Evolutionary conservation across 2,329 filamentous ascomycete species (phyloP).

Genomic region (Penicillium freii): DNA sequence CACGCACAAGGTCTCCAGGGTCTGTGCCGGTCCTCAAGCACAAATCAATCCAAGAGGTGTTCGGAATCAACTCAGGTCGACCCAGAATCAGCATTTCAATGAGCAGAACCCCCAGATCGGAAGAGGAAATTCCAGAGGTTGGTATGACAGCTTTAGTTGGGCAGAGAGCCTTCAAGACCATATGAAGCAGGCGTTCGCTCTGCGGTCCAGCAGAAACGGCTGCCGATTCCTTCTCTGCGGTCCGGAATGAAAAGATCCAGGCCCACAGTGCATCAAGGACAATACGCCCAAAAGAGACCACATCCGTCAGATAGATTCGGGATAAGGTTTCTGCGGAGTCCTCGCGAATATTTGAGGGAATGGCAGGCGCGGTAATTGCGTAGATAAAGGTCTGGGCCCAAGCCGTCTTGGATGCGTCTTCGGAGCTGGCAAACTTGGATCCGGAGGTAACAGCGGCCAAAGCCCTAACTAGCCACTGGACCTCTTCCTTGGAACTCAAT

Average conservation of each 20-base stretch:
- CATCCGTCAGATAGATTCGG: constrained; percentile 60
- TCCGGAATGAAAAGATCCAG: constrained; percentile 68
- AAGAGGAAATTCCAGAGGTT: constrained; percentile 39
- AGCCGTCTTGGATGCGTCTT: constrained; percentile 54
- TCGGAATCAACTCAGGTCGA: constrained; percentile 72
- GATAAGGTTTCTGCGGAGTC: constrained; percentile 63
- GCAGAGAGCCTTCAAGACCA: constrained; percentile 50
- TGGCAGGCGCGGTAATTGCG: constrained; percentile 62
- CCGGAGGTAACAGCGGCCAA: constrained; percentile 61
- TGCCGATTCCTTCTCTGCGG: constrained; percentile 74
- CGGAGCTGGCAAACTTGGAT: constrained; percentile 51
- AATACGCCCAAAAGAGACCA: constrained; percentile 58
- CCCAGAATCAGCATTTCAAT: constrained; percentile 75
- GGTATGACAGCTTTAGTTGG: constrained; percentile 29
- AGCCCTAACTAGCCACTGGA: constrained; percentile 72
- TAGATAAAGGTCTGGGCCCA: constrained; percentile 90
- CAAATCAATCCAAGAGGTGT: constrained; percentile 82
- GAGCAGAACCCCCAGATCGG: constrained; percentile 66
- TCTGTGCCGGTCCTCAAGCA: constrained; percentile 78
- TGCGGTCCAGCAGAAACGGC: constrained; percentile 65
- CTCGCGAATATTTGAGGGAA: constrained; percentile 63
- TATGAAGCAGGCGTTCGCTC: constrained; percentile 59
- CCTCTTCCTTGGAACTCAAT: constrained; percentile 69
- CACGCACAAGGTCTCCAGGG: constrained; percentile 71
- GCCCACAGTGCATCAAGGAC: constrained; percentile 75